A percentile compares a stretch with the other conserved stretches of the same genome.
Evolutionary conservation across 2,329 filamentous ascomycete species (phyloP).

Genomic region (Thelonectria olida): DNA sequence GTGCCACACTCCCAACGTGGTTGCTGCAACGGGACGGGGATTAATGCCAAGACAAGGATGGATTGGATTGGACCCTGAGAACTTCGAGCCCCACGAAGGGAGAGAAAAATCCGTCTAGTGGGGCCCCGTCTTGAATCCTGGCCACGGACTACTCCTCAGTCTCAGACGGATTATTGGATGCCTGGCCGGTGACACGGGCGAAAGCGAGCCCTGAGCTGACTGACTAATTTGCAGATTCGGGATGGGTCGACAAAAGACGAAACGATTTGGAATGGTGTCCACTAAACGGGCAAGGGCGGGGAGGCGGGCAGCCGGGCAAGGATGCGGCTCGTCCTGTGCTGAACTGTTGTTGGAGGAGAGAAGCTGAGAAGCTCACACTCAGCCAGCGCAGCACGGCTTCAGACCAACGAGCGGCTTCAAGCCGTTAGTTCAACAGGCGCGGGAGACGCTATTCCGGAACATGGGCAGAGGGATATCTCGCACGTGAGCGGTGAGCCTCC

Average conservation of each 20-base stretch:
- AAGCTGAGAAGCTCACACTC: background rate
- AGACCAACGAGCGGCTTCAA: background rate
- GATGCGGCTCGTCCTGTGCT: background rate
- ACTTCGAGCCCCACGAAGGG: background rate
- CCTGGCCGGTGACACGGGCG: constrained; percentile 6
- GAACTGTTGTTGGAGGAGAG: background rate
- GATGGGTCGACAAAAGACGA: constrained; percentile 1
- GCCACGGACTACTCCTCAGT: constrained; percentile 23
- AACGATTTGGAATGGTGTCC: background rate
- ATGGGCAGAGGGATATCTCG: background rate
- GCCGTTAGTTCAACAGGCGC: background rate
- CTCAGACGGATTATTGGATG: constrained; percentile 34
- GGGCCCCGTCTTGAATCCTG: constrained; percentile 26
- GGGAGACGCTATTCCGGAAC: no score
- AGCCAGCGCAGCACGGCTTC: background rate
- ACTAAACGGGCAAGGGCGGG: background rate
- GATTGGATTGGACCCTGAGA: background rate
- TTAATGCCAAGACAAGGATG: background rate
- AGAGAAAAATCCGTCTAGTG: constrained; percentile 32
- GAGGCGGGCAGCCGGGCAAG: background rate
- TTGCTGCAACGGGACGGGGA: constrained; percentile 2
- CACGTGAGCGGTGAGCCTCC: background rate
- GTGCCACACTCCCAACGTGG: no score
- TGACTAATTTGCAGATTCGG: constrained; percentile 10
- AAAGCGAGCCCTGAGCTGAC: constrained; percentile 4